Evolutionary conservation across 2,329 filamentous ascomycete genomes (phyloP), one percentile per base, ranked within the genome.

Genomic region (Pseudocercospora fijiensis): DNA sequence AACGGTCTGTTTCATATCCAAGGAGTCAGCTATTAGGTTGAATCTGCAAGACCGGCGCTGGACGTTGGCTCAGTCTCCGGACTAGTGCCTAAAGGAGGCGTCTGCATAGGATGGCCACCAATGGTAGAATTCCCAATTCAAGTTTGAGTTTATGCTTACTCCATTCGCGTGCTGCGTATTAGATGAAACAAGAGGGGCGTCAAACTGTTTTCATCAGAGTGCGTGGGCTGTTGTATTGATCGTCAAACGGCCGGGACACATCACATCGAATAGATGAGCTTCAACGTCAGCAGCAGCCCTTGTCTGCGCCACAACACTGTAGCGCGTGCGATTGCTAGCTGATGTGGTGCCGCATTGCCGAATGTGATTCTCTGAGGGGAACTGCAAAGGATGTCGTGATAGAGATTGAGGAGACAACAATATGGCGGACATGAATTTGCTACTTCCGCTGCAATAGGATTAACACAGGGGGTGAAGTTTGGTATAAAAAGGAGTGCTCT

Each of bases 131-230:
- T 30, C 10, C 27, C 52, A 37, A 33, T 18, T 33, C 52, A 26
- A n/a, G n/a, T 56, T 56, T 37, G 52, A 56, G 16, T 30, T 30
- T 30, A 37, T 56, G 52, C 52, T 56, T 56, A 56, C 52, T 56
- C 18, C n/a, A 3, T 56, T 20, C 52, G 28, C 28, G 27, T 56
- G 52, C 27, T 13, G 52, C 27, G 30, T 56, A n/a, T 37, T 24
- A 30, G 52, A 56, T 56, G 52, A 56, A 56, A 56, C 49, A 30
- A 47, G 43, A 47, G 43, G 43, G 43, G 43, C 49, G 49, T 27
- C 49, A 20, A 27, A 24, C 9, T 24, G 22, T 47, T 47, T 47
- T 24, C 3, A 47, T 24, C 3, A 47, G 10, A 33, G 30, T 33
- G 10, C 11, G 30, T 47, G 43, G 9, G 43, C 43, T 47, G n/a